Percentiles rank a stretch among this genome's conserved stretches.
Conservation (phyloP, 164 flowering plant species). For the Vitis riparia region DNA sequence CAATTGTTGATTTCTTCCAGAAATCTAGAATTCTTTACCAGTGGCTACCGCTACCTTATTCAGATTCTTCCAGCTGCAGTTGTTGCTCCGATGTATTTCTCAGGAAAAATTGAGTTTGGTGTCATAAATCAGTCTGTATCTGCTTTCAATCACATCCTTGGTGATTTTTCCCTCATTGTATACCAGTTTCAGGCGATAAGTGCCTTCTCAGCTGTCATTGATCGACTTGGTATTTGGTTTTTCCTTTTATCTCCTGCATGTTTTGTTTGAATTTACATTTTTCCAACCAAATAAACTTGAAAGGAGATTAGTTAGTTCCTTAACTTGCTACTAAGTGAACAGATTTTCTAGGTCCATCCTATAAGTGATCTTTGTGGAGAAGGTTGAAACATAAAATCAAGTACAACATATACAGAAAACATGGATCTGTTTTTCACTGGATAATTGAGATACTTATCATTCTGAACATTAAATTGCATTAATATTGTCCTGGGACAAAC, state of each 20-base stretch:
- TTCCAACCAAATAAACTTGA: background rate
- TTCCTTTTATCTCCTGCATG: background rate
- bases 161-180: slow-evolving; percentile 92
- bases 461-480: background rate
- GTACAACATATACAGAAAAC: background rate
- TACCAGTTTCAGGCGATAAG: slow-evolving; percentile 95
- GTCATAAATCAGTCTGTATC: slow-evolving; percentile 98
- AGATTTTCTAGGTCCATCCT: background rate
- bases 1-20: slow-evolving; percentile 84
- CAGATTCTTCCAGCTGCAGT: slow-evolving; percentile 99
- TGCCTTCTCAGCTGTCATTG: slow-evolving; percentile 96
- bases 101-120: slow-evolving; percentile 98
- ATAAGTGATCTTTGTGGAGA: background rate
- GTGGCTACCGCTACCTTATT: slow-evolving; percentile 92
- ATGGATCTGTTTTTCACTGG: background rate
- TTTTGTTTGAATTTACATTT: background rate
- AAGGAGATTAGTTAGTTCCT: background rate
- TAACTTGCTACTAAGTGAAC: background rate
- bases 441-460: background rate
- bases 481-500: background rate
- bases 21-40: slow-evolving; percentile 95
- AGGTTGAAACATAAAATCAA: background rate
- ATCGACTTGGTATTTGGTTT: slow-evolving; percentile 67
- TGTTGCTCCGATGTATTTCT: slow-evolving; percentile 98
- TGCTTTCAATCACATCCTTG: slow-evolving; percentile 95